phyloP scores from a whole-genome alignment of 768 basidiomycete genomes.

The Kwoniella pini region DNA sequence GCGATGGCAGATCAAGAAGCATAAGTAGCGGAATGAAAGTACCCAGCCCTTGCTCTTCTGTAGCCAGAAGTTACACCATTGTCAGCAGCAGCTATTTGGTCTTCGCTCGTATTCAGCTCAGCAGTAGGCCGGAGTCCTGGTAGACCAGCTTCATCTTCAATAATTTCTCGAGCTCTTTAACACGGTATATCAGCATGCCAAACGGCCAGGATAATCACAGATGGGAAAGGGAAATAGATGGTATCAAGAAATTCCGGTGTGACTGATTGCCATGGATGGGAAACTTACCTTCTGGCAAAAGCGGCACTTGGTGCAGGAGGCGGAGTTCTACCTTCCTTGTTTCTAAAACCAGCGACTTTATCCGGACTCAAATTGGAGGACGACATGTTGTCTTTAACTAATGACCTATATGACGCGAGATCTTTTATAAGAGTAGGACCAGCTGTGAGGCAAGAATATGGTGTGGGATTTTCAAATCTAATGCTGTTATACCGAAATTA shows the following conservation, averaged over 20 bases:
- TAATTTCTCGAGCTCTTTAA: slow-evolving; percentile 77
- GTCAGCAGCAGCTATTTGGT: slow-evolving; percentile 43
- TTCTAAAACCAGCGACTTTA: slow-evolving; percentile 2
- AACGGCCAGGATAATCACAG: background rate
- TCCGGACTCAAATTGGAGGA: slow-evolving; percentile 23
- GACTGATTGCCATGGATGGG: too few species aligned
- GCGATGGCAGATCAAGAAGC: too few species aligned
- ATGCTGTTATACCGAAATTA: too few species aligned
- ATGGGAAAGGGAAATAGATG: too few species aligned
- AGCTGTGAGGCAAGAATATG: too few species aligned
- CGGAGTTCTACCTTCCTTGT: slow-evolving; percentile 39
- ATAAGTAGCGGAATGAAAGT: slow-evolving; percentile 26
- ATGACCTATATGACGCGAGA: background rate
- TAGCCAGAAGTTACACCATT: slow-evolving; percentile 65
- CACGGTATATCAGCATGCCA: background rate
- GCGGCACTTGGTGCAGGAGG: slow-evolving; percentile 46
- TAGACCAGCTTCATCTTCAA: slow-evolving; percentile 76
- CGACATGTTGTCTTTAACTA: slow-evolving; percentile 5
- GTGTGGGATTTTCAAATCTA: too few species aligned
- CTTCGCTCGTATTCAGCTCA: slow-evolving; percentile 48
- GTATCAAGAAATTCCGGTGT: too few species aligned
- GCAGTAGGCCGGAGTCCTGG: slow-evolving; percentile 70
- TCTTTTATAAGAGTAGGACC: background rate
- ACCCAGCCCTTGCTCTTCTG: slow-evolving; percentile 90
- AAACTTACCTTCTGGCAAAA: slow-evolving; percentile 32